These are phyloP conservation scores for Glutinoglossum americanum DNA, from an alignment of 495 filamentous ascomycete species.

Conservation along the genomic window DNA sequence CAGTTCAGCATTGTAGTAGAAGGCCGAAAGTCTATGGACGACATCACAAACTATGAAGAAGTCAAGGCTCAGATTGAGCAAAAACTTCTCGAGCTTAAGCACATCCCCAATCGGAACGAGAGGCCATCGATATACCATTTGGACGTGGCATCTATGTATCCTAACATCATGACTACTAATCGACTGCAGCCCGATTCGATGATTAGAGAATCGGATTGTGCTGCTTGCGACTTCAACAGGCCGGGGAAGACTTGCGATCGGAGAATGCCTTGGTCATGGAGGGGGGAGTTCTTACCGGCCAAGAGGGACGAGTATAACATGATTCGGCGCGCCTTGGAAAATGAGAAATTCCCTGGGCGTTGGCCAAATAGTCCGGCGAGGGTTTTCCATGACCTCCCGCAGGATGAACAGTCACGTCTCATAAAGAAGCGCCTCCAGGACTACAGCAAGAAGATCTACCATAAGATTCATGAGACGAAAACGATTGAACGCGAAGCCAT, in stretches of 20 bases:
- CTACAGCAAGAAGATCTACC: constrained; percentile 97
- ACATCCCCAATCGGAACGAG: constrained; percentile 61
- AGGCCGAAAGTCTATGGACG: constrained; percentile 81
- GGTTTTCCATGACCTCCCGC: constrained; percentile 57
- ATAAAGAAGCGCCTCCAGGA: constrained; percentile 76
- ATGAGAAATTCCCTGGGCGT: constrained; percentile 70
- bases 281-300: constrained; percentile 90
- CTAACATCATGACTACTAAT: constrained; percentile 99
- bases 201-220: constrained; percentile 89
- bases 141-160: constrained; percentile 98
- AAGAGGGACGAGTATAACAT: constrained; percentile 98
- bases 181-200: constrained; percentile 94
- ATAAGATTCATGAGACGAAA: constrained; percentile 92
- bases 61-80: constrained; percentile 66
- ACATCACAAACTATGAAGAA: constrained; percentile 83
- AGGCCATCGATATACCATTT: constrained; percentile 90
- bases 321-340: constrained; percentile 83
- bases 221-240: constrained; percentile 94
- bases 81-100: constrained; percentile 49
- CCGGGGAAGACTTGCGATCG: constrained; percentile 95
- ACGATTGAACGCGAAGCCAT: constrained; percentile 91
- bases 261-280: constrained; percentile 90
- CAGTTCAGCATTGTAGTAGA: constrained; percentile 84
- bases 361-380: constrained; percentile 44
- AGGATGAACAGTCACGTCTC: constrained; percentile 63